phyloP scores from a whole-genome alignment of 148 eudicot species.

The Cornus controversa region DNA sequence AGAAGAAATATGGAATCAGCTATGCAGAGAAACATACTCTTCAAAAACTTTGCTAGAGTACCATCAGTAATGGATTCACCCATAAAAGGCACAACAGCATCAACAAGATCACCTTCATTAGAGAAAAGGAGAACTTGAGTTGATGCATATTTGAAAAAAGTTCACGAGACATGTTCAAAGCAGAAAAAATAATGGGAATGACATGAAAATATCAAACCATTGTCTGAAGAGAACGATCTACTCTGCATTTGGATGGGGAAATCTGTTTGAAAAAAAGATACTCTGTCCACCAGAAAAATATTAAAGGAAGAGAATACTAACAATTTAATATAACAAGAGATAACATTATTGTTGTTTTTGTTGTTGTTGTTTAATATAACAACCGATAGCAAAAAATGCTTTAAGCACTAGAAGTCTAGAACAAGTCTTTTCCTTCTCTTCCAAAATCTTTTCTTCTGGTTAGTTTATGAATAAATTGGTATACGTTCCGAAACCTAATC shows the following conservation, averaged over 20 bases:
- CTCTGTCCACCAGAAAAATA: slow-evolving; percentile 26
- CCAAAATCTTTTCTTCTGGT: background rate
- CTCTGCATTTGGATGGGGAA: slow-evolving; percentile 21
- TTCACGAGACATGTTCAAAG: background rate
- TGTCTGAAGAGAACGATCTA: slow-evolving; percentile 48
- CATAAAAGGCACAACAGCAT: slow-evolving; percentile 81
- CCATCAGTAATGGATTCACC: slow-evolving; percentile 86
- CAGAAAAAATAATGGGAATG: background rate
- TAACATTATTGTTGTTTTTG: too few relatives aligned
- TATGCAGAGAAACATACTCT: slow-evolving; percentile 43
- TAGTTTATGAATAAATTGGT: background rate
- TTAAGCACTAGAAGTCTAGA: background rate
- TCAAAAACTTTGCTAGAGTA: slow-evolving; percentile 66
- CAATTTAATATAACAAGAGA: background rate
- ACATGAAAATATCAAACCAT: slow-evolving; percentile 24
- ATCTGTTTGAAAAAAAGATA: slow-evolving; percentile 23
- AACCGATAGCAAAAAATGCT: background rate
- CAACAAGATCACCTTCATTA: slow-evolving; percentile 57
- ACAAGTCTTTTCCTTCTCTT: background rate
- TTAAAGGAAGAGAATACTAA: background rate
- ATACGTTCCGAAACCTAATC: background rate
- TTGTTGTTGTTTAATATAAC: background rate
- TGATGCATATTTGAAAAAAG: background rate
- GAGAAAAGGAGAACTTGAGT: slow-evolving; percentile 2
- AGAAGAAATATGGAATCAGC: too few relatives aligned